Evolutionary conservation across 345 rosid species (phyloP).

Genomic region (Litchi chinensis): DNA sequence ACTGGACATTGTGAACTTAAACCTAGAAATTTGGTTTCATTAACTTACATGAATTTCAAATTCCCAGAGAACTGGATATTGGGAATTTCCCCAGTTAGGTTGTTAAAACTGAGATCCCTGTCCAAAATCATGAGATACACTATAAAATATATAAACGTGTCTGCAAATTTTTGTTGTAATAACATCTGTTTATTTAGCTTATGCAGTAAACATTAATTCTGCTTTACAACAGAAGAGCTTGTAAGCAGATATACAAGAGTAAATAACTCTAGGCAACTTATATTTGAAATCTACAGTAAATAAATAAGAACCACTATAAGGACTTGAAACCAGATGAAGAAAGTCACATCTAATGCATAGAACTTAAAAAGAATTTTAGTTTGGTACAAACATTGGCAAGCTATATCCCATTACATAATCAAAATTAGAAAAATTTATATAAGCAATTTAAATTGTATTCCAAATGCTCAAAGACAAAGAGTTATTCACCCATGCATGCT

Average conservation of each 20-base stretch:
- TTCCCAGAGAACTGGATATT: not conserved
- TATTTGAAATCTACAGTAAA: not conserved
- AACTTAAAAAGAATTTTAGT: not conserved
- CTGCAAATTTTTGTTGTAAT: not conserved
- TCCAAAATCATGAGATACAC: not conserved
- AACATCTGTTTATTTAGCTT: not conserved
- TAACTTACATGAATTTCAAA: constrained; percentile 29
- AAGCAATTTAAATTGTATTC: not conserved
- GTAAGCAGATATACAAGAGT: not conserved
- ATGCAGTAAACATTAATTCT: not conserved
- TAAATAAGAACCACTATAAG: not conserved
- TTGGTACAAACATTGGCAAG: not conserved
- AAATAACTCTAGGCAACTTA: not conserved
- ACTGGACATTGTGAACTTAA: not conserved
- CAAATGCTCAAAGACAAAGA: not conserved
- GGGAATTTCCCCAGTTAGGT: constrained; percentile 26
- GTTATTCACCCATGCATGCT: not conserved
- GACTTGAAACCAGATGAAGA: not conserved
- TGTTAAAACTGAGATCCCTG: constrained; percentile 40
- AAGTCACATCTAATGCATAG: not conserved
- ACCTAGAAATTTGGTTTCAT: not conserved
- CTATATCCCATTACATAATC: not conserved
- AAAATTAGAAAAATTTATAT: too few relatives aligned
- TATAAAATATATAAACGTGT: not conserved
- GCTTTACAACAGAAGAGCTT: not conserved